A percentile compares a stretch with the other conserved stretches of the same genome.
Conservation (phyloP, 2,329 filamentous ascomycete species). For the Hypoxylon sp. region DNA sequence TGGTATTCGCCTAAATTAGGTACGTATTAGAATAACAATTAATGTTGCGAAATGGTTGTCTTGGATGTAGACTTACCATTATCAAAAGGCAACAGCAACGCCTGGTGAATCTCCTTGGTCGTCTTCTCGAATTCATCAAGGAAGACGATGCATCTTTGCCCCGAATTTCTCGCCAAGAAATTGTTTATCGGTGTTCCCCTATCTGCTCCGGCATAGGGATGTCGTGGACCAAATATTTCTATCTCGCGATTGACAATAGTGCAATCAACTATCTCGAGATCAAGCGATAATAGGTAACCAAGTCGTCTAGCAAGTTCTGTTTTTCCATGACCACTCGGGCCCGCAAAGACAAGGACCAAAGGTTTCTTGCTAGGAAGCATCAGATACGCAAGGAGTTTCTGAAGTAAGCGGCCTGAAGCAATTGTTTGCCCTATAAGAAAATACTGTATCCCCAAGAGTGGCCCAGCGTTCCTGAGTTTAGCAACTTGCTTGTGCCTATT, state of each 20-base stretch:
- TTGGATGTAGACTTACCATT: constrained; percentile 54
- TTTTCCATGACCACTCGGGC: constrained; percentile 65
- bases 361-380: constrained; percentile 47
- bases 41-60: not conserved
- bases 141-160: constrained; percentile 61
- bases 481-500: constrained; percentile 2
- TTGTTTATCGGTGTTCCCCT: constrained; percentile 63
- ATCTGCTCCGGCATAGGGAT: constrained; percentile 55
- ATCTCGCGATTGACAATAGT: constrained; percentile 56
- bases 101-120: constrained; percentile 57
- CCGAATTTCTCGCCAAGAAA: constrained; percentile 58
- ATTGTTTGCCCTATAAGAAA: constrained; percentile 43
- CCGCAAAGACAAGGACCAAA: constrained; percentile 61
- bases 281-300: constrained; percentile 58
- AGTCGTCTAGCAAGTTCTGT: constrained; percentile 63
- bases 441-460: constrained; percentile 39
- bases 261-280: constrained; percentile 59
- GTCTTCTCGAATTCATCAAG: constrained; percentile 69
- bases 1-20: constrained; percentile 48
- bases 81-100: constrained; percentile 62
- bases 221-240: constrained; percentile 61
- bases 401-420: constrained; percentile 31
- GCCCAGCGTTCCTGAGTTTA: constrained; percentile 28
- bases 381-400: constrained; percentile 39
- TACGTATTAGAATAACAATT: not conserved